Conservation (phyloP, 768 basidiomycete species). For the Dacryopinax spathularia region DNA sequence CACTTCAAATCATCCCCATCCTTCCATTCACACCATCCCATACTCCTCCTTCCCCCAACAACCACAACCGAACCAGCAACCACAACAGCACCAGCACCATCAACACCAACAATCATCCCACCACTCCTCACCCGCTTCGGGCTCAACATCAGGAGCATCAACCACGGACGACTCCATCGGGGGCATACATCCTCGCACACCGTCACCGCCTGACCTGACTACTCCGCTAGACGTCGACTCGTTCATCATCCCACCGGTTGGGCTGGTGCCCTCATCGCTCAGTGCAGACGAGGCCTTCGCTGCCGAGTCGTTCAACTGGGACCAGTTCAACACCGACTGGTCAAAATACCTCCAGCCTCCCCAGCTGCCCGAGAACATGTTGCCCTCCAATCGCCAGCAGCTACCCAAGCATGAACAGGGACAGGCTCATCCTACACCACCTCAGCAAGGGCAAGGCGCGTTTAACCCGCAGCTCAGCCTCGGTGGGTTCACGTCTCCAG, state of each 20-base stretch:
- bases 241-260: not conserved
- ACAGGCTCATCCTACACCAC: no score
- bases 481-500: not conserved
- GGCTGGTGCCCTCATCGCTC: no score
- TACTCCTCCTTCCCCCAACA: not conserved
- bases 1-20: not conserved
- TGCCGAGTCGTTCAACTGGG: not conserved
- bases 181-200: not conserved
- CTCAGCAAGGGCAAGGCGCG: not conserved
- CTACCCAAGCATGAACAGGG: not conserved
- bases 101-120: not conserved
- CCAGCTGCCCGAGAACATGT: not conserved
- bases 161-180: not conserved
- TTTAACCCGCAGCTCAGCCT: not conserved
- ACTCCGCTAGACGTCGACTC: not conserved
- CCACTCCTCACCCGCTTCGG: not conserved
- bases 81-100: not conserved
- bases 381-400: not conserved
- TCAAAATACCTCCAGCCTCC: not conserved
- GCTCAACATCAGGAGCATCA: not conserved
- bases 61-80: not conserved
- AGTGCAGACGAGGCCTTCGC: not conserved
- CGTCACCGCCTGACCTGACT: not conserved
- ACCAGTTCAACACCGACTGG: not conserved
- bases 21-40: not conserved